Evolutionary conservation across 441 rosid genomes (phyloP), one percentile per base, ranked within the genome.

Genomic region (Erodium moschatum): DNA sequence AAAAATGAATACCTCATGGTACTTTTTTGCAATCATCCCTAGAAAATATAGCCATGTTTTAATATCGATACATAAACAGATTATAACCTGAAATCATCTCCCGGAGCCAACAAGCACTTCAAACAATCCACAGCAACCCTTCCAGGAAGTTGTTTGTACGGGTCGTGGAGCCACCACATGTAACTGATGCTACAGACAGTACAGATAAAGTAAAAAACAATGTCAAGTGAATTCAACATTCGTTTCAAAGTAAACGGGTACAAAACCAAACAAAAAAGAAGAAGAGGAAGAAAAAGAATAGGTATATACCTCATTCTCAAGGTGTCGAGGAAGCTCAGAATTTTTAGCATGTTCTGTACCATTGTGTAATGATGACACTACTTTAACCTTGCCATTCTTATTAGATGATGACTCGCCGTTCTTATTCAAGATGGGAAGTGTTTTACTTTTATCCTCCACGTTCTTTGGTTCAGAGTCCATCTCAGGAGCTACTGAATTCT

Each of bases 101-200:
- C 19, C 7, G 58, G 58, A 50, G 58, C 58, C 58, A 50, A 13
- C 13, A 50, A 50, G 58, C 5, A 50, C 58, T 50, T 50, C 58
- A 50, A 50, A 50, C 58, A 50, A 50, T 50, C 58, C 58, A 50
- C 58, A 50, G 58, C 58, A 50, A n/a, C 58, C 58, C 58, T 50
- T 50, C 58, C 58, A 50, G 0, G 58, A 50, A 50, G 58, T 50
- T 50, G 58, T 15, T 50, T 50, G 58, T 1, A 50, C 58, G 4
- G 19, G 58, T 50, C 58, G 58, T 50, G 58, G 58, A 15, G 58
- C 58, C 58, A n/a, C 58, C 48, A 42, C 48, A 50, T 19, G 19
- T 50, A 50, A 50, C 6, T 5, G 58, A n/a, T n/a, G 58, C 58
- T 50, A 50, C 58, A 50, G 58, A 50, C 19, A 50, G 58, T 3